Evolutionary conservation across 2,329 filamentous ascomycete genomes (phyloP), one percentile per base, ranked within the genome.

Genomic region (Colletotrichum tofieldiae): DNA sequence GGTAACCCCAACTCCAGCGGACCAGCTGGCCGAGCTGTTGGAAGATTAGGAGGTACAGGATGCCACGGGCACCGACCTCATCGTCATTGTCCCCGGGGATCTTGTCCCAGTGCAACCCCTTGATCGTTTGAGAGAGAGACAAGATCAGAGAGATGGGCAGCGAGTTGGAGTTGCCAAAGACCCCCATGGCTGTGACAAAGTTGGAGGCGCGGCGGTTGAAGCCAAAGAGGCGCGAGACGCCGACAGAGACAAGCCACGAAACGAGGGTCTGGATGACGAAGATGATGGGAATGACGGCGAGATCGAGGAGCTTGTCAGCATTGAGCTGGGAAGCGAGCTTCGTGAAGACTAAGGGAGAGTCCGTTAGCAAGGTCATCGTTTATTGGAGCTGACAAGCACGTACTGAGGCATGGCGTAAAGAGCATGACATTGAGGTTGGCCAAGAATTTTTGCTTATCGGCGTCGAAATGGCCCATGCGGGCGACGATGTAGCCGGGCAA

Each of bases 111-210:
- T 98, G 96, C 41, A 99, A 87, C 7, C 96, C 96, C 77, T 92
- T 91, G 68, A 99, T 88, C 0, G 96, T 99, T 80, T 98, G 93
- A 18, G 96, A 97, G 14, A 99, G 88, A 11, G 96, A 98, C 69
- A 98, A 89, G 74, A 99, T 95, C 67, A 99, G 91, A 0, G 96
- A 99, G 73, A 99, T 98, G 0, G 96, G 96, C 26, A 99, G 89
- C 23, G 96, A 98, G 83, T 99, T 99, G 43, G 96, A 98, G 82
- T 99, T 99, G 77, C 96, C 96, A 81, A 99, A 99, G 60, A 98
- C 89, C 47, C 94, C 95, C 96, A 99, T 99, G 65, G 96, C 96
- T 41, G 94, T 93, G 52, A 99, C 93, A 79, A 99, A 99, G 84
- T 99, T 99, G 75, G 92, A 90, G 52, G 95, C 93, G 74, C 96